Conservation (phyloP, 148 eudicot genomes). For the Mesembryanthemum crystallinum region DNA sequence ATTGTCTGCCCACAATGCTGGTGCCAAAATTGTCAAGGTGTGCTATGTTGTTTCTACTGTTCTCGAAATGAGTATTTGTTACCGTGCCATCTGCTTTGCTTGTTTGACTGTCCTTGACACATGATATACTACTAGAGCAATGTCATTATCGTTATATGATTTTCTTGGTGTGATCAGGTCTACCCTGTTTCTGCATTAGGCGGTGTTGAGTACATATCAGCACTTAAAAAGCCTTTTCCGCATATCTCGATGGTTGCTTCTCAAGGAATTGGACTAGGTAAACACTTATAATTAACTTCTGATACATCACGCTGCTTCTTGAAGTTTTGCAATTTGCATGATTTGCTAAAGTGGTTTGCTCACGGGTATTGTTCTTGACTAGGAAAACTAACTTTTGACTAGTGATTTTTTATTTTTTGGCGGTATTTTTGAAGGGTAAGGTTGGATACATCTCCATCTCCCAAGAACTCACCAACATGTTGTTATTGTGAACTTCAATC, state of each 20-base stretch:
- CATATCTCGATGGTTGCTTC: slow-evolving; percentile 89
- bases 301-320: not conserved
- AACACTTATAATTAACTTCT: not conserved
- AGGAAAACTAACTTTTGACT: not conserved
- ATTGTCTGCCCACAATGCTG: slow-evolving; percentile 56
- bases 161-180: slow-evolving; percentile 38
- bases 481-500: too few relatives aligned
- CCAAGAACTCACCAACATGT: not conserved
- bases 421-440: not conserved
- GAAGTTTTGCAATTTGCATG: not conserved
- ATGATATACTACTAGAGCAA: not conserved
- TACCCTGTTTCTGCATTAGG: slow-evolving; percentile 87
- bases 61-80: not conserved
- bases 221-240: slow-evolving; percentile 71
- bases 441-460: not conserved
- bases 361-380: not conserved
- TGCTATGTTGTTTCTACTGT: slow-evolving; percentile 5
- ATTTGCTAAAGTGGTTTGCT: not conserved
- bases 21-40: slow-evolving; percentile 84
- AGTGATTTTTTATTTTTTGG: not conserved
- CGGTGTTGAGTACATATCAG: slow-evolving; percentile 63
- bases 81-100: not conserved
- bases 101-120: not conserved
- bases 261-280: slow-evolving; percentile 81
- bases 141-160: slow-evolving; percentile 5